Evolutionary conservation across 2,329 filamentous ascomycete genomes (phyloP).

Genomic region (Apiospora koreana): DNA sequence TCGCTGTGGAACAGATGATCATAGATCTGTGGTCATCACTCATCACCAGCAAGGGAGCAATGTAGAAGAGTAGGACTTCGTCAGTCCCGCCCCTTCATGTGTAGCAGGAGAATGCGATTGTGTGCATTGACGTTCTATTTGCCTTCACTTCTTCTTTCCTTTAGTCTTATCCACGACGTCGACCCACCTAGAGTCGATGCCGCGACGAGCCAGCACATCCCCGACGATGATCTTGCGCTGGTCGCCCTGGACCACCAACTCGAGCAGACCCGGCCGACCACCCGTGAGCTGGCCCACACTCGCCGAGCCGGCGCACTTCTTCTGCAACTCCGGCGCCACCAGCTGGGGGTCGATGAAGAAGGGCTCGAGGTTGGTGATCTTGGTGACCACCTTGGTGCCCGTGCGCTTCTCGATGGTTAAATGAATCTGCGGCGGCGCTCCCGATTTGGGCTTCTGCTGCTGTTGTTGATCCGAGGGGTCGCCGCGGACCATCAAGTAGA

Average conservation of each 20-base stretch:
- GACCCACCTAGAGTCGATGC: conserved; percentile 60
- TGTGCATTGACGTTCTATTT: no score
- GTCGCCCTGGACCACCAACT: conserved; percentile 68
- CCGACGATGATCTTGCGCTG: conserved; percentile 59
- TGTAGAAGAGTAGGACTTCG: no score
- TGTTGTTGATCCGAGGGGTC: not conserved
- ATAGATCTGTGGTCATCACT: no score
- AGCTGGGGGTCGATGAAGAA: conserved; percentile 61
- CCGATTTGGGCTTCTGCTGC: conserved; percentile 58
- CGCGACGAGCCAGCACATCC: conserved; percentile 59
- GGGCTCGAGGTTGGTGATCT: conserved; percentile 60
- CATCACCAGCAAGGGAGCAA: no score
- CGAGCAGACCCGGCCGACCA: conserved; percentile 59
- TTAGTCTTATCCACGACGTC: conserved; percentile 69
- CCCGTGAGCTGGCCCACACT: conserved; percentile 63
- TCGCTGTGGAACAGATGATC: no score
- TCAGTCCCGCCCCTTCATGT: no score
- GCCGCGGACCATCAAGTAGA: conserved; percentile 11
- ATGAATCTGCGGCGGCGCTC: conserved; percentile 58
- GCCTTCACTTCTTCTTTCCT: conserved; percentile 45
- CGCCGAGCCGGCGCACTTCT: conserved; percentile 68
- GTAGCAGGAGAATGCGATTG: no score
- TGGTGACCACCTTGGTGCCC: conserved; percentile 67
- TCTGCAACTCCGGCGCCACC: conserved; percentile 66
- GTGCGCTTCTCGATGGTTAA: conserved; percentile 65